Percentiles rank a stretch among this genome's conserved stretches.
Conservation (phyloP, 2,329 filamentous ascomycete genomes). For the Berkeleyomyces rouxiae region DNA sequence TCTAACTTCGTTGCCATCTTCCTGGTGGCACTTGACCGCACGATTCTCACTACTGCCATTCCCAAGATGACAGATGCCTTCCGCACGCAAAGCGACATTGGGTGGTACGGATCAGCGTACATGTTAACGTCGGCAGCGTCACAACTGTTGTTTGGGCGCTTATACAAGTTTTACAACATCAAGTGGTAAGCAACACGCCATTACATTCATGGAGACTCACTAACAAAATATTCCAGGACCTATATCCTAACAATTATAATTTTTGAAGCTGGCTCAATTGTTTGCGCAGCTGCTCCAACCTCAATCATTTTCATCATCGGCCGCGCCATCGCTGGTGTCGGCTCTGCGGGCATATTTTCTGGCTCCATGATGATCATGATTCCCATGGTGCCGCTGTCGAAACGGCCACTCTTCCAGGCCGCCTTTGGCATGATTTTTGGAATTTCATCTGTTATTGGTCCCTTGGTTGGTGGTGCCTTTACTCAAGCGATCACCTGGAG, state of each 20-base stretch:
- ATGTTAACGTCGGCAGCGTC: constrained; percentile 42
- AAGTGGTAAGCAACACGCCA: constrained; percentile 23
- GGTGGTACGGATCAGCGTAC: constrained; percentile 44
- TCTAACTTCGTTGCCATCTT: constrained; percentile 40
- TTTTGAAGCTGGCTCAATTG: constrained; percentile 37
- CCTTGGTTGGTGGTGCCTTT: constrained; percentile 37
- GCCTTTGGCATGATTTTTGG: constrained; percentile 39
- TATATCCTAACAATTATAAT: constrained; percentile 32
- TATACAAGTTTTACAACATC: constrained; percentile 34
- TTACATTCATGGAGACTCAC: background rate
- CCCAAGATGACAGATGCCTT: constrained; percentile 36
- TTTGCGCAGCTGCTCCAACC: constrained; percentile 38
- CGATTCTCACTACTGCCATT: constrained; percentile 36
- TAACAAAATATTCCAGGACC: constrained; percentile 16
- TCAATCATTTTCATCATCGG: constrained; percentile 39
- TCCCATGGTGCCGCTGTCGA: constrained; percentile 41
- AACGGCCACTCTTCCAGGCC: constrained; percentile 41
- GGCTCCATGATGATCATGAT: constrained; percentile 41
- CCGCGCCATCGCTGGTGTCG: constrained; percentile 38
- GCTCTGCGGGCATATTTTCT: constrained; percentile 40
- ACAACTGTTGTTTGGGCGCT: constrained; percentile 31
- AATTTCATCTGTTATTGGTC: constrained; percentile 36
- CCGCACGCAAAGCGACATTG: constrained; percentile 37
- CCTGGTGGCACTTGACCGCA: constrained; percentile 39
- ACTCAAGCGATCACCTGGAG: constrained; percentile 33